Percentiles rank a stretch among this genome's conserved stretches.
Conservation (phyloP, 441 rosid species). For the Croton setiger region DNA sequence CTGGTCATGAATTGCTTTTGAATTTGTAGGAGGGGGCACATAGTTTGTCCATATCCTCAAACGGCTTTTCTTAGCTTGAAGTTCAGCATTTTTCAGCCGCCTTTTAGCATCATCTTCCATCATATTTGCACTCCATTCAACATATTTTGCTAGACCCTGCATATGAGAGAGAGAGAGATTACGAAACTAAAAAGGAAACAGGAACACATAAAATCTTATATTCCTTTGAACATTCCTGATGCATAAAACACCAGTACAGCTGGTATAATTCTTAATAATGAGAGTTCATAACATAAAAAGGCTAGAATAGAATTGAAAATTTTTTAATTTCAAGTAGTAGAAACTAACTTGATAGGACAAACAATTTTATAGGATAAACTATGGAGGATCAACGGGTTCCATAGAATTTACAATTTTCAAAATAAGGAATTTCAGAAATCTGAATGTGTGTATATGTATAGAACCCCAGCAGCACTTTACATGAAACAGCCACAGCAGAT, state of each 20-base stretch:
- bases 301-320: not conserved
- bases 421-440: not conserved
- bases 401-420: not conserved
- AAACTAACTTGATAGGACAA: not conserved
- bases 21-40: conserved; percentile 81
- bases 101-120: conserved; percentile 93
- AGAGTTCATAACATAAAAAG: not conserved
- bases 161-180: not conserved
- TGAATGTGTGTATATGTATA: not conserved
- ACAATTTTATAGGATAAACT: not conserved
- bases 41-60: conserved; percentile 83
- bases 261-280: not conserved
- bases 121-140: conserved; percentile 98
- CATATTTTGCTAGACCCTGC: conserved; percentile 93
- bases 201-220: not conserved
- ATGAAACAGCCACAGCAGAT: not conserved
- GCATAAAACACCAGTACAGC: not conserved
- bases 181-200: conserved; percentile 7
- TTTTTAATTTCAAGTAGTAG: not conserved
- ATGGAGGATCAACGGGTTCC: not conserved
- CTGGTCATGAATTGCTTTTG: conserved; percentile 92
- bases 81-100: conserved; percentile 75
- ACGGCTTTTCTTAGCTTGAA: conserved; percentile 79
- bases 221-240: not conserved
- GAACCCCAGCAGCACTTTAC: not conserved